phyloP scores from a whole-genome alignment of 768 basidiomycete species.

The Auricularia sp. region DNA sequence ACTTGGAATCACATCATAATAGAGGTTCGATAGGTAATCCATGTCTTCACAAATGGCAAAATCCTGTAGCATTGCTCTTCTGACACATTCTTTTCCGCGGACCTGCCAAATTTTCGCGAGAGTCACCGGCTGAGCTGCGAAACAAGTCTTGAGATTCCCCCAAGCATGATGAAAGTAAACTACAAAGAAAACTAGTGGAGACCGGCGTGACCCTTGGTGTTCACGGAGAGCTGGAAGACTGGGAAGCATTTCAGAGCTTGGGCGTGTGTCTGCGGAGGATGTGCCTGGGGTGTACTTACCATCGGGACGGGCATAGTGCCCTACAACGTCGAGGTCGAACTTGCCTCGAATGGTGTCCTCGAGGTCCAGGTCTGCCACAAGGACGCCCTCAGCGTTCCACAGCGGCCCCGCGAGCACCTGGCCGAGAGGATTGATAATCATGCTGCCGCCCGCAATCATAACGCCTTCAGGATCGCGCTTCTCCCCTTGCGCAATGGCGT shows the following conservation, averaged over 20 bases:
- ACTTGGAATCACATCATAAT: too few relatives aligned
- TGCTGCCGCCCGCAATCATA: constrained; percentile 52
- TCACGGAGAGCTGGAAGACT: not conserved
- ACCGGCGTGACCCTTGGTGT: not conserved
- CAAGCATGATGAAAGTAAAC: too few relatives aligned
- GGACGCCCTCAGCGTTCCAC: constrained; percentile 38
- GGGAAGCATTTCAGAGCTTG: not conserved
- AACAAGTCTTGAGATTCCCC: too few relatives aligned
- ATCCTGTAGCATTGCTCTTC: too few relatives aligned
- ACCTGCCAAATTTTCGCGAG: too few relatives aligned
- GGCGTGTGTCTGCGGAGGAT: not conserved
- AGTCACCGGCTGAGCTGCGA: too few relatives aligned
- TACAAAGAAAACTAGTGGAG: too few relatives aligned
- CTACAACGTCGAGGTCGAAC: constrained; percentile 52
- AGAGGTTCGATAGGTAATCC: too few relatives aligned
- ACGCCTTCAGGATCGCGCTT: constrained; percentile 35
- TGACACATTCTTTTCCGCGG: too few relatives aligned
- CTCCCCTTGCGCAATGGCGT: constrained; percentile 32
- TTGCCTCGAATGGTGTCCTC: constrained; percentile 48
- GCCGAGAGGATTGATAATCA: constrained; percentile 51
- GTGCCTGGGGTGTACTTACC: constrained; percentile 24
- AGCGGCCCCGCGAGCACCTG: constrained; percentile 51
- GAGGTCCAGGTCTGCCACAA: constrained; percentile 50
- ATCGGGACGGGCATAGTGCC: constrained; percentile 53
- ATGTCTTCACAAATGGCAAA: too few relatives aligned